A percentile compares a stretch with the other conserved stretches of the same genome.
These are phyloP conservation scores for Phytophthora chlamydospora DNA, from an alignment of 352 stramenopile genomes.

Conservation along the genomic window DNA sequence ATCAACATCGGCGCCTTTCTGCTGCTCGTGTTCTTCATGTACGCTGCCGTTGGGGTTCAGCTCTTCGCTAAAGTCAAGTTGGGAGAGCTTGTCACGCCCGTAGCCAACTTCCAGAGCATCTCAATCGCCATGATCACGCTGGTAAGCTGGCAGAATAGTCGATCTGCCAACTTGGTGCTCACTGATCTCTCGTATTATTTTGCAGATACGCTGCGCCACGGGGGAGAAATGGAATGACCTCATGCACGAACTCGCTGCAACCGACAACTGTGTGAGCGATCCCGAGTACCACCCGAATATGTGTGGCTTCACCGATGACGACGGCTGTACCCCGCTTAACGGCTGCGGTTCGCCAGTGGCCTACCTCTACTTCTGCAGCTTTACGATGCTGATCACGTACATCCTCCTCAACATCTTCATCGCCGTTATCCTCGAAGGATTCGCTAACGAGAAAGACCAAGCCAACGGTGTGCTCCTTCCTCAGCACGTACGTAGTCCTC, in stretches of 20 bases:
- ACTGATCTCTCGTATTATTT: constrained; percentile 1
- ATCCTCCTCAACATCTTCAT: constrained; percentile 91
- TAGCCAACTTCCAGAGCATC: constrained; percentile 86
- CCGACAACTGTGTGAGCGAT: constrained; percentile 35
- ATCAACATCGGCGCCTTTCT: constrained; percentile 82
- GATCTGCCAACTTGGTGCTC: background rate
- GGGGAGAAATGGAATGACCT: constrained; percentile 90
- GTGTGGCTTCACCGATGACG: constrained; percentile 51
- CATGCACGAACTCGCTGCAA: constrained; percentile 75
- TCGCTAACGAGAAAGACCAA: constrained; percentile 76
- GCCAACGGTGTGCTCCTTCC: constrained; percentile 48
- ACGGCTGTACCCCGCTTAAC: constrained; percentile 50
- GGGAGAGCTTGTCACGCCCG: constrained; percentile 60
- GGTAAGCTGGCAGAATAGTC: constrained; percentile 27
- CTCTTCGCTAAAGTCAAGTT: constrained; percentile 80
- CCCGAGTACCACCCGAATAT: constrained; percentile 40
- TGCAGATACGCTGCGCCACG: constrained; percentile 83
- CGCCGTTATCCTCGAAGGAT: constrained; percentile 85
- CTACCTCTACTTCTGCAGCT: constrained; percentile 74
- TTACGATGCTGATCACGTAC: constrained; percentile 85
- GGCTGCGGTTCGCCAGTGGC: constrained; percentile 57
- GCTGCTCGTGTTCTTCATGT: constrained; percentile 91
- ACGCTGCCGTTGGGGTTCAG: constrained; percentile 84
- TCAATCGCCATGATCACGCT: constrained; percentile 77
- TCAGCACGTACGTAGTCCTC: constrained; percentile 40